phyloP scores from a whole-genome alignment of 768 basidiomycete genomes.

The Exidia glandulosa region DNA sequence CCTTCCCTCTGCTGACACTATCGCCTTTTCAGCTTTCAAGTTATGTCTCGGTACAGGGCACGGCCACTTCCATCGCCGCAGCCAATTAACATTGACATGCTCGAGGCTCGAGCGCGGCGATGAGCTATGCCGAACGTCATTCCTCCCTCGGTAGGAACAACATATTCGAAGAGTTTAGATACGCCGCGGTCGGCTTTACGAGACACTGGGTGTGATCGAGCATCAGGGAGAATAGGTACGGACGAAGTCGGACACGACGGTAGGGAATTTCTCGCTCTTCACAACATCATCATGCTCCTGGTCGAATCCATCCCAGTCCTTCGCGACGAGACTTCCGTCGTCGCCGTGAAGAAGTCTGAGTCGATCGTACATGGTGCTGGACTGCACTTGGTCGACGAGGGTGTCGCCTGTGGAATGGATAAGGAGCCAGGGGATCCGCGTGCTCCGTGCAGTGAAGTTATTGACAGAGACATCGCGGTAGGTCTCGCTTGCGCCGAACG shows the following conservation, averaged over 20 bases:
- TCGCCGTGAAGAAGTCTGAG: slow-evolving; percentile 30
- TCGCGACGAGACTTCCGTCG: slow-evolving; percentile 11
- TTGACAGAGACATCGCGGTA: slow-evolving; percentile 41
- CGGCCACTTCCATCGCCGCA: no score
- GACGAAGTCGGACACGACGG: no score
- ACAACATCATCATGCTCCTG: slow-evolving; percentile 50
- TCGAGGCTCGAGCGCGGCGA: no score
- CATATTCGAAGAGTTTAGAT: slow-evolving; percentile 63
- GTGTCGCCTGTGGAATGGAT: slow-evolving; percentile 67
- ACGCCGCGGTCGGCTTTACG: slow-evolving; percentile 55
- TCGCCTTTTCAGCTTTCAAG: no score
- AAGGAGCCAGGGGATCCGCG: slow-evolving; percentile 49
- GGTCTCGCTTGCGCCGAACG: slow-evolving; percentile 43
- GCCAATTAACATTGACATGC: no score
- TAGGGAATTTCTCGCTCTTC: no score
- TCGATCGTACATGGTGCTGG: slow-evolving; percentile 44
- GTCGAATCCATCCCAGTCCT: slow-evolving; percentile 29
- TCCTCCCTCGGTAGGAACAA: slow-evolving; percentile 86
- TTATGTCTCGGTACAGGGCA: no score
- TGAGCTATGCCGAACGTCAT: slow-evolving; percentile 84
- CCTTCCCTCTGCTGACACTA: no score
- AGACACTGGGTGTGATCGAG: slow-evolving; percentile 14
- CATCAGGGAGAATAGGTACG: background rate
- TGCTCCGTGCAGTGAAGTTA: slow-evolving; percentile 18
- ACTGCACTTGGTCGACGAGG: slow-evolving; percentile 53